Base-by-base conservation (phyloP, 179 eudicot species). In the Silene coronaria region DNA sequence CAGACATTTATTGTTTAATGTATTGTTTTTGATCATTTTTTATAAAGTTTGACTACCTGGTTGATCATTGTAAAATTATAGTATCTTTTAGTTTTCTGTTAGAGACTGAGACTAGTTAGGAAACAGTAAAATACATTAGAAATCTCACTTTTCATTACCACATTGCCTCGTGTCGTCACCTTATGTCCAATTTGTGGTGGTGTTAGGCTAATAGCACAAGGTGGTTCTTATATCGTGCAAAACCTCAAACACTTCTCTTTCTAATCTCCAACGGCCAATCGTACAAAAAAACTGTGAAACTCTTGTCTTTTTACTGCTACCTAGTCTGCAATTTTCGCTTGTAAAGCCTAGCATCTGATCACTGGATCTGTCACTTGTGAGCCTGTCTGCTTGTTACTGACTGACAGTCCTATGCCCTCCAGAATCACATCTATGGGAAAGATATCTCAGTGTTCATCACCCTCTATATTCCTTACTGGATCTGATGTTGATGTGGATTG, bases 211-310 rank as follows among this genome's bases (percentile, higher is more conserved):
- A 4, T 55, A 55, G 59, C 59, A 5, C 59, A 55, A 55, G 59
- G 22, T 17, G 21, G 17, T 55, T 7, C 59, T 55, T 55, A 55
- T 55, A 55, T 55, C 7, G 9, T 55, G 59, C 67, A 16, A 27
- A 27, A 62, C 67, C 67, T n/a, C n/a, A n/a, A n/a, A n/a, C n/a
- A n/a, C 59, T 55, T 55, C 67, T 12, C 67, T 85, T 60, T 60
- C n/a, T 60, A 60, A 0, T 60, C 27, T 8, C 13, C 65, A 60
- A 60, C 9, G 28, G 65, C 5, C 65, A 62, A 62, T 62, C 34
- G 5, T 55, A 27, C 67, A 62, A 62, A 62, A 78, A n/a, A 27
- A 27, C 5, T 10, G 16, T 62, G 17, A 27, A 26, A 13, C 17
- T 27, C 6, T 4, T 61, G 34, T 27, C 30, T 62, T 62, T 26